Evolutionary conservation across 208 protist genomes (phyloP).

Genomic region (Tetramitus jugosus): DNA sequence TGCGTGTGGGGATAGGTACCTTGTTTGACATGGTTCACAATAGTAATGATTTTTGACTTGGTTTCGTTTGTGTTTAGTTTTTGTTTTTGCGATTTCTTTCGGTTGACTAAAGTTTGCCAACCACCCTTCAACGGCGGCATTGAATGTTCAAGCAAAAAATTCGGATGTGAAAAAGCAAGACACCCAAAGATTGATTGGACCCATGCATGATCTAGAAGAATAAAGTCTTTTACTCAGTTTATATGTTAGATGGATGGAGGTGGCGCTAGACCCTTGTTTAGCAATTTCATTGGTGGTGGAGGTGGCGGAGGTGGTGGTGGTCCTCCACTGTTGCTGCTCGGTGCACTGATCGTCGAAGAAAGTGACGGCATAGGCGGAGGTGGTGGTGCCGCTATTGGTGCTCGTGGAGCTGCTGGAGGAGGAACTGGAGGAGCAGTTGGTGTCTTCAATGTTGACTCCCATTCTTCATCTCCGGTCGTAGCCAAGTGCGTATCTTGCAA

Average conservation of each 20-base stretch:
- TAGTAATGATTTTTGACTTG: not conserved
- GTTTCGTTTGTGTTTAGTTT: not conserved
- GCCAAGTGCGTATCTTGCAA: not conserved
- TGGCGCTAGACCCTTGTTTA: not conserved
- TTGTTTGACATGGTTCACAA: not conserved
- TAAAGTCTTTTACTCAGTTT: not conserved
- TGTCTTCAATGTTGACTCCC: no score
- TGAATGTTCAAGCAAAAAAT: no score
- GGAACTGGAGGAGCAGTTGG: not conserved
- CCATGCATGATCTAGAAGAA: not conserved
- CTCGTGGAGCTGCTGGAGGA: not conserved
- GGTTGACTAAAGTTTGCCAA: no score
- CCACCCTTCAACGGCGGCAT: no score
- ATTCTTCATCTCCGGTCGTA: no score
- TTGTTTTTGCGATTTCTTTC: no score
- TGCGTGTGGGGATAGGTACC: not conserved
- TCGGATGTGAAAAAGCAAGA: not conserved
- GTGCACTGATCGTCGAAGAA: not conserved
- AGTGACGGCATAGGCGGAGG: not conserved
- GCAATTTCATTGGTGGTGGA: no score
- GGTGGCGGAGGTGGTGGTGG: no score
- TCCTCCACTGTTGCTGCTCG: not conserved
- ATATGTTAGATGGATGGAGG: not conserved
- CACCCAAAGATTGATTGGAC: not conserved
- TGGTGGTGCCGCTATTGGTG: not conserved